A percentile compares a stretch with the other conserved stretches of the same genome.
phyloP scores from a whole-genome alignment of 192 early-diverging fungal species.

The Entomortierella parvispora region DNA sequence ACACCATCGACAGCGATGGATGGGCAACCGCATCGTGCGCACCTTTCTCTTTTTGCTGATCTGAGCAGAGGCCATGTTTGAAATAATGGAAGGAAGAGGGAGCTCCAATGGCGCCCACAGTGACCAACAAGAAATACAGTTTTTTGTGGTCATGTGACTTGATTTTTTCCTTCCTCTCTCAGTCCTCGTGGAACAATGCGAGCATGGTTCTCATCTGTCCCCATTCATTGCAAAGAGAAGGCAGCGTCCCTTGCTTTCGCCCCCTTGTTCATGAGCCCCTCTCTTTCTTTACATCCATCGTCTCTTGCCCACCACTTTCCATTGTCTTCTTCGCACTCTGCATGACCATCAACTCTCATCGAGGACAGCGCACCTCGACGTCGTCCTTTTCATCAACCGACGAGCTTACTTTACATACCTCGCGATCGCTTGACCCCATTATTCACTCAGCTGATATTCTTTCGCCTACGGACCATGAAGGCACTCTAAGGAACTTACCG shows the following conservation, averaged over 20 bases:
- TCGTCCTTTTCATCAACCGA: not conserved
- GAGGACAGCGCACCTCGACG: not conserved
- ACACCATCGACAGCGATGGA: not conserved
- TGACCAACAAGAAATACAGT: too few relatives aligned
- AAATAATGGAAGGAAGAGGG: too few relatives aligned
- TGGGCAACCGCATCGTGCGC: conserved; percentile 19
- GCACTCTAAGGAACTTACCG: too few relatives aligned
- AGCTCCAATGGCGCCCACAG: too few relatives aligned
- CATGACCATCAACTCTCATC: not conserved
- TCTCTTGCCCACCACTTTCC: not conserved
- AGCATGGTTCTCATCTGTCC: not conserved
- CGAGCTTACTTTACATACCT: too few relatives aligned
- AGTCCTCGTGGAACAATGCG: not conserved
- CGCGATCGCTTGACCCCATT: not conserved
- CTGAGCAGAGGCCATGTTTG: conserved; percentile 61
- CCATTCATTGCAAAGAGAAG: not conserved
- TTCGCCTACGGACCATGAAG: too few relatives aligned
- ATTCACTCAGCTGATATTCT: not conserved
- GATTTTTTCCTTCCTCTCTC: too few relatives aligned
- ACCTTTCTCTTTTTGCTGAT: conserved; percentile 84
- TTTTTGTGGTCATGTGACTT: too few relatives aligned
- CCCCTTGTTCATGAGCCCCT: too few relatives aligned
- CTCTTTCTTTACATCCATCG: not conserved
- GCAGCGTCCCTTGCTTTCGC: not conserved
- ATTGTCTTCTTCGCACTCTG: not conserved